phyloP scores from a whole-genome alignment of 2,329 filamentous ascomycete genomes.

The Epichloe hybrida region DNA sequence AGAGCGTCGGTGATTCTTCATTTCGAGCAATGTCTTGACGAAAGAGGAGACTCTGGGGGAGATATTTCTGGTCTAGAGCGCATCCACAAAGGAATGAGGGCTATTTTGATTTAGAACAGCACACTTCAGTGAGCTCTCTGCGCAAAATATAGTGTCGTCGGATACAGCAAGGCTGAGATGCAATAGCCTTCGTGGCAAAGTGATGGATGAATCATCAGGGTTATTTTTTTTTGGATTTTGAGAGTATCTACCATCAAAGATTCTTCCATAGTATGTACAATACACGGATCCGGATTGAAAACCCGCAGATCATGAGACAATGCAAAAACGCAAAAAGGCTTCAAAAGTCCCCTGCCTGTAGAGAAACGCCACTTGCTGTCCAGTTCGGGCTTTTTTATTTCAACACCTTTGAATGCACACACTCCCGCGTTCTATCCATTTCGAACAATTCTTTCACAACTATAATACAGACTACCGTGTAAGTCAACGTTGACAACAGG shows the following conservation, averaged over 20 bases:
- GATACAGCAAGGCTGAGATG: too few relatives aligned
- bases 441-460: background rate
- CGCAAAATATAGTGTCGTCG: too few relatives aligned
- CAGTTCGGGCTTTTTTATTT: conserved; percentile 13
- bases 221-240: conserved; percentile 12
- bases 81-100: too few relatives aligned
- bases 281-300: conserved; percentile 11
- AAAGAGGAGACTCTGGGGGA: too few relatives aligned
- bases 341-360: conserved; percentile 8
- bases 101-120: too few relatives aligned
- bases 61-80: too few relatives aligned
- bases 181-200: too few relatives aligned
- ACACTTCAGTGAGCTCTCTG: too few relatives aligned
- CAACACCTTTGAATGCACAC: conserved; percentile 25
- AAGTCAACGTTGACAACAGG: conserved; percentile 11
- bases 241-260: conserved; percentile 10
- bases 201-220: conserved; percentile 8
- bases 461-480: conserved; percentile 10
- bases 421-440: conserved; percentile 8
- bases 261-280: conserved; percentile 18
- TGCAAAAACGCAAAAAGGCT: background rate
- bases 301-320: background rate
- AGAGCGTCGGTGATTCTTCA: too few relatives aligned
- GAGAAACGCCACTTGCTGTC: conserved; percentile 4
- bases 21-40: too few relatives aligned